phyloP scores from a whole-genome alignment of 257 asterid genomes.

The Handroanthus guayacan region DNA sequence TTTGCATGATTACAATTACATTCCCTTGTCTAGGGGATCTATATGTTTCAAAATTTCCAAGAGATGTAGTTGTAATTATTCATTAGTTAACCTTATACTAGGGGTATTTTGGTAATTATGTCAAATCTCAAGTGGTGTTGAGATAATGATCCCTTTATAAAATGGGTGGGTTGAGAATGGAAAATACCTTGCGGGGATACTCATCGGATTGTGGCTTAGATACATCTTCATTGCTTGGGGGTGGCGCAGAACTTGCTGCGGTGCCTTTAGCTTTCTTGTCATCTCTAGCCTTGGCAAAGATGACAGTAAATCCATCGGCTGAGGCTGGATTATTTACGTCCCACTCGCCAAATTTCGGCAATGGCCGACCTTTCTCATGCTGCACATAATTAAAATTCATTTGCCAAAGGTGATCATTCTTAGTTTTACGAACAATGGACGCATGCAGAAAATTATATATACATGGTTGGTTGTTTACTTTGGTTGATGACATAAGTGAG shows the following conservation, averaged over 20 bases:
- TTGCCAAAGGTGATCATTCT: neutral
- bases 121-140: too few relatives aligned
- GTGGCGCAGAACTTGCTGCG: constrained; percentile 24
- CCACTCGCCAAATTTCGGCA: constrained; percentile 80
- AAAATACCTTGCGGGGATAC: constrained; percentile 39
- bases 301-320: constrained; percentile 72
- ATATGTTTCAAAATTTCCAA: too few relatives aligned
- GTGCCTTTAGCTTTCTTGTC: constrained; percentile 60
- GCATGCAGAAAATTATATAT: too few relatives aligned
- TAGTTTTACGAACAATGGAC: too few relatives aligned
- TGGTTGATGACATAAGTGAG: too few relatives aligned
- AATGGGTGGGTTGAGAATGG: neutral
- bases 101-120: too few relatives aligned
- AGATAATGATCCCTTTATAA: too few relatives aligned
- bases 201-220: constrained; percentile 33
- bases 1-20: too few relatives aligned
- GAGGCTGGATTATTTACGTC: constrained; percentile 76
- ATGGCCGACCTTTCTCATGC: constrained; percentile 67
- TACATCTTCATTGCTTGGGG: constrained; percentile 5
- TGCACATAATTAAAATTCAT: constrained; percentile 23
- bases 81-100: too few relatives aligned
- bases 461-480: too few relatives aligned
- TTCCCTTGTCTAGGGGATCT: too few relatives aligned
- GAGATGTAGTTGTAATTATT: too few relatives aligned
- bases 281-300: constrained; percentile 67